phyloP scores from a whole-genome alignment of 2,329 filamentous ascomycete species.

The Epicoccum nigrum region DNA sequence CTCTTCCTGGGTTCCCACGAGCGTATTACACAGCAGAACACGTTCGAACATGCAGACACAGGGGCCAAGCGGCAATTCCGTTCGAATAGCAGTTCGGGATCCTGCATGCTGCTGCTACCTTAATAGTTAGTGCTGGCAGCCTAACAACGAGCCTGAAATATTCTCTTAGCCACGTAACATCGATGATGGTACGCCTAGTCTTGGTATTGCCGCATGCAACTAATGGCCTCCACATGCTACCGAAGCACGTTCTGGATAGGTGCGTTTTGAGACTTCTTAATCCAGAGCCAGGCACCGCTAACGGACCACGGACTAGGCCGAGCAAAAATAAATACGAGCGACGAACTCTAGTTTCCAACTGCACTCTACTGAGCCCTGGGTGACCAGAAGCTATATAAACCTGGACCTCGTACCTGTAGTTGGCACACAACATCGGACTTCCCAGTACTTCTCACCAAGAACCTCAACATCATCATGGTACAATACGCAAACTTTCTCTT shows the following conservation, averaged over 20 bases:
- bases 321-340: too few relatives aligned
- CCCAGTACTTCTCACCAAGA: too few relatives aligned
- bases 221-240: not conserved
- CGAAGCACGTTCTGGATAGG: not conserved
- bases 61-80: not conserved
- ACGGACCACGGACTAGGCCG: not conserved
- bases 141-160: not conserved
- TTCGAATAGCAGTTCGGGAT: not conserved
- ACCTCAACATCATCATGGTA: conserved; percentile 2
- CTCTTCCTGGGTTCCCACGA: not conserved
- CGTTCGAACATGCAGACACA: conserved; percentile 1
- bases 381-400: too few relatives aligned
- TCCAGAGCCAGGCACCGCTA: not conserved
- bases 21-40: not conserved
- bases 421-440: too few relatives aligned
- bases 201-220: not conserved
- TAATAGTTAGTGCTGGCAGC: not conserved
- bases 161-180: not conserved
- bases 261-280: not conserved
- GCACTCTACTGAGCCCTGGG: too few relatives aligned
- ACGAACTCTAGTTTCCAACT: too few relatives aligned
- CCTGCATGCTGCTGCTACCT: too few relatives aligned
- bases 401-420: too few relatives aligned
- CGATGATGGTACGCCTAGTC: conserved; percentile 1
- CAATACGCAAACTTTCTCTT: conserved; percentile 18